phyloP scores from a whole-genome alignment of 495 filamentous ascomycete species.

The Viridothelium virens region DNA sequence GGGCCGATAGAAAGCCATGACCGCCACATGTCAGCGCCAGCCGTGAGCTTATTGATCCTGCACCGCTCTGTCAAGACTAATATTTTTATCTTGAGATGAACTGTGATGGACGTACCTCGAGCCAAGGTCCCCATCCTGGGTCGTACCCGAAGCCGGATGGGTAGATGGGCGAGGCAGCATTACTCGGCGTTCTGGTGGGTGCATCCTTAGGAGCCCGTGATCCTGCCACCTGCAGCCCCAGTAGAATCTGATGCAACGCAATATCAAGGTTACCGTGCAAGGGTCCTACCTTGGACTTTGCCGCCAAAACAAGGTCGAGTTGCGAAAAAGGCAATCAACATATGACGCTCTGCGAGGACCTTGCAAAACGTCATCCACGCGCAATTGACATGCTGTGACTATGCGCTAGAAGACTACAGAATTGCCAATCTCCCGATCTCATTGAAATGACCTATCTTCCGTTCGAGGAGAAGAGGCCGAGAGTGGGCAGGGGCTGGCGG shows the following conservation, averaged over 20 bases:
- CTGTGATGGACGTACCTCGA: neutral
- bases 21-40: neutral
- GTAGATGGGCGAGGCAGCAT: no score
- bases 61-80: neutral
- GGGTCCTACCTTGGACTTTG: neutral
- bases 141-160: no score
- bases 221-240: neutral
- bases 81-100: neutral
- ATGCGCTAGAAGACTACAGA: neutral
- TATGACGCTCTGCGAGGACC: neutral
- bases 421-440: constrained; percentile 3
- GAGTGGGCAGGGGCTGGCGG: neutral
- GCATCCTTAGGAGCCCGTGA: neutral
- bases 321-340: constrained; percentile 2
- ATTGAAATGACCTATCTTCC: neutral
- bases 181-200: no score
- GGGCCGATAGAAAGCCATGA: neutral
- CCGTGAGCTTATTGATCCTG: constrained; percentile 1
- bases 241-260: neutral
- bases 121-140: neutral
- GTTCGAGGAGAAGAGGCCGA: neutral
- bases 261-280: neutral
- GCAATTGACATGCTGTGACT: neutral
- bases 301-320: constrained; percentile 1
- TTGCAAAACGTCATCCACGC: neutral